Evolutionary conservation across 441 rosid species (phyloP), one percentile per base, ranked within the genome.

Genomic region (Corymbia citriodora): DNA sequence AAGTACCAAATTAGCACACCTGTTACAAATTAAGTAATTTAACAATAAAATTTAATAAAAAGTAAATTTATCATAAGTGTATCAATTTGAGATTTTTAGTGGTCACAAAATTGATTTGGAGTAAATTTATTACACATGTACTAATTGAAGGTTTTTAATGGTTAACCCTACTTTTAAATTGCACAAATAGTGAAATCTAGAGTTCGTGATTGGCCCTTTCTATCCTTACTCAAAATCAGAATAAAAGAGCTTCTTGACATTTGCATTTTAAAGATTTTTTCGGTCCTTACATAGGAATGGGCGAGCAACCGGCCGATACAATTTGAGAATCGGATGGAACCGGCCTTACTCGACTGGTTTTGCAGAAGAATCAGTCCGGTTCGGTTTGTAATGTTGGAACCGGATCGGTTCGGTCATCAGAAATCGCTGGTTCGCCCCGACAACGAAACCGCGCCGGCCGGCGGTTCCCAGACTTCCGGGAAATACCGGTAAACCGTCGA

Each of bases 41-140:
- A 59, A 59, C 0, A n/a, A n/a, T n/a, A n/a, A n/a, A n/a, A n/a
- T n/a, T n/a, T n/a, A n/a, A n/a, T n/a, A n/a, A n/a, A n/a, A n/a
- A n/a, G n/a, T n/a, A 59, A 23, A 59, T 59, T 59, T 59, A 7
- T 59, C 25, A 59, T 23, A 10, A 59, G 11, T 3, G 0, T 59
- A 25, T 0, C 0, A 5, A 0, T 59, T 59, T 59, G 3, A 1
- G 14, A 3, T 25, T 59, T 59, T 59, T 59, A 23, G 25, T 23
- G 4, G 14, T 59, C 25, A 59, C 25, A 57, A 4, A 25, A 25
- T 59, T 59, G 10, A 0, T 25, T 59, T 25, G 25, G 1, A 3
- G 0, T 17, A 59, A 59, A 25, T 4, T 57, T 57, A 1, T 10
- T 13, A 7, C 2, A 2, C 10, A 59, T 59, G 10, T 59, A 59